Conservation (phyloP, 2,329 filamentous ascomycete species). For the Ophiostoma ulmi region DNA sequence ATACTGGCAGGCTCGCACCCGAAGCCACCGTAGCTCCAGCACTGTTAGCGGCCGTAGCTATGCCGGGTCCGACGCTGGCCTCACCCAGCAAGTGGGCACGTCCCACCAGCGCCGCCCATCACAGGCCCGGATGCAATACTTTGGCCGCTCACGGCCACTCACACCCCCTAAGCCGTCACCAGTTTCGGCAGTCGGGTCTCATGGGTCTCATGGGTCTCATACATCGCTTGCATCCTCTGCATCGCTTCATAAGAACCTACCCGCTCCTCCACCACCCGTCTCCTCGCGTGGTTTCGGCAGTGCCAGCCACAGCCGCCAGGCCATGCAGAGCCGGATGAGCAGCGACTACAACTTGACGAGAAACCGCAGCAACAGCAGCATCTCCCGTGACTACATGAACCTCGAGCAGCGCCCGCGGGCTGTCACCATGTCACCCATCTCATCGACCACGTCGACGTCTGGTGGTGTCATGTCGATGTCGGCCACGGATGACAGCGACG, state of each 20-base stretch:
- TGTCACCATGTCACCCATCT: background rate
- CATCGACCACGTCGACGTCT: background rate
- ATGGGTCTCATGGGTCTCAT: background rate
- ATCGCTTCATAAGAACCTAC: conserved; percentile 23
- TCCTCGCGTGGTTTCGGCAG: background rate
- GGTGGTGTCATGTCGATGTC: background rate
- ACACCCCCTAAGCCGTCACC: conserved; percentile 13
- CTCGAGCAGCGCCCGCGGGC: conserved; percentile 5
- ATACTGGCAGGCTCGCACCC: conserved; percentile 39
- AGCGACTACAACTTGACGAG: conserved; percentile 29
- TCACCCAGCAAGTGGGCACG: conserved; percentile 25
- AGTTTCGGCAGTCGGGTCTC: background rate
- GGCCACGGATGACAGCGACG: conserved; percentile 37
- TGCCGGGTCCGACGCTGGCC: conserved; percentile 34
- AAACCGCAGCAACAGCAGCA: conserved; percentile 32
- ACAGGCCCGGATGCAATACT: conserved; percentile 4
- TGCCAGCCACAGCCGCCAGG: conserved; percentile 26
- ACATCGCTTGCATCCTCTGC: background rate
- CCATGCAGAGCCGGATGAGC: conserved; percentile 28
- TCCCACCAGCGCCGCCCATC: conserved; percentile 17
- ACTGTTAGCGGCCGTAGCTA: conserved; percentile 39
- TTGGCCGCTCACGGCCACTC: conserved; percentile 20
- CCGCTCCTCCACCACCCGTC: conserved; percentile 20
- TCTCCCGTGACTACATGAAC: conserved; percentile 20
- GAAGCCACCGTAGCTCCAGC: conserved; percentile 47